phyloP scores from a whole-genome alignment of 192 early-diverging fungal genomes.

The Spinellus fusiger region DNA sequence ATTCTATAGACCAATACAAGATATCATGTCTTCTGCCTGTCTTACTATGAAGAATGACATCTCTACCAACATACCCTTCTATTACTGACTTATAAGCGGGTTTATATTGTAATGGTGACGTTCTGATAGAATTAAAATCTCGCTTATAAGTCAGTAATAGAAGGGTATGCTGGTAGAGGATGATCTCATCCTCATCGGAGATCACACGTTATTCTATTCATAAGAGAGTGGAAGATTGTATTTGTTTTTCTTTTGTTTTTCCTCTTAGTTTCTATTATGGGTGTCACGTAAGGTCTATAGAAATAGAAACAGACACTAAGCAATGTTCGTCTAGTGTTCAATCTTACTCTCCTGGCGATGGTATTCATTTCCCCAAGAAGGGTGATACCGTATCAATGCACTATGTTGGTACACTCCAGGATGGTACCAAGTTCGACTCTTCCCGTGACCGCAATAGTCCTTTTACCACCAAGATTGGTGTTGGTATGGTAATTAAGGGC shows the following conservation, averaged over 20 bases:
- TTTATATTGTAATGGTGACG: too few species aligned
- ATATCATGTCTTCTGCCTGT: too few species aligned
- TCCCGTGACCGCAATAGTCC: constrained; percentile 78
- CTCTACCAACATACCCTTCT: too few species aligned
- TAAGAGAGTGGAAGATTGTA: too few species aligned
- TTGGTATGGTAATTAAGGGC: constrained; percentile 86
- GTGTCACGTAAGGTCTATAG: constrained; percentile 19
- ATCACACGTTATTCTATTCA: not conserved
- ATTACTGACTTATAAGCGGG: too few species aligned
- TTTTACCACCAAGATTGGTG: constrained; percentile 85
- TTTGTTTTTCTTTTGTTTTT: constrained; percentile 1
- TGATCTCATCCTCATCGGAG: not conserved
- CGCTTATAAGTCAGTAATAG: too few species aligned
- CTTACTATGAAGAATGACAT: too few species aligned
- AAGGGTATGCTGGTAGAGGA: not conserved
- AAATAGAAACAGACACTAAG: not conserved
- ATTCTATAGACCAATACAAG: too few species aligned
- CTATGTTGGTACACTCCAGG: constrained; percentile 52
- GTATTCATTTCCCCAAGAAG: constrained; percentile 49
- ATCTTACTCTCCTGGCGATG: constrained; percentile 40
- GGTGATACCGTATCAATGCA: constrained; percentile 70
- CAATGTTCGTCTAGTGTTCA: constrained; percentile 11
- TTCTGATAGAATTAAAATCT: too few species aligned
- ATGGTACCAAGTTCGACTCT: constrained; percentile 85
- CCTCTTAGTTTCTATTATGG: constrained; percentile 17